These are phyloP conservation scores for Centaurea solstitialis DNA, from an alignment of 129 eudicot species.

Conservation along the genomic window DNA sequence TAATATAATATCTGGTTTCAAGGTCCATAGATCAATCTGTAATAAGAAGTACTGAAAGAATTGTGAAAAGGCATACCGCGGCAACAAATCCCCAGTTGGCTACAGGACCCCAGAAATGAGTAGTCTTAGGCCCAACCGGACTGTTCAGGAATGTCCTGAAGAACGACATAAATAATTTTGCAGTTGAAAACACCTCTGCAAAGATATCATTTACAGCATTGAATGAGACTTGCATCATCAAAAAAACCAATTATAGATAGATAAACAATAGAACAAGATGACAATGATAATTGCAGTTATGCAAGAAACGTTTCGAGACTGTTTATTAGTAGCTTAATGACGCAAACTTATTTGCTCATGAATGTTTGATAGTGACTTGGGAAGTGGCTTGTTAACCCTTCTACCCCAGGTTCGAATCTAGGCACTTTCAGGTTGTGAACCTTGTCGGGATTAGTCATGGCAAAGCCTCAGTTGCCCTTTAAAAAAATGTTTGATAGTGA, in stretches of 20 bases:
- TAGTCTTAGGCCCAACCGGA: conserved; percentile 92
- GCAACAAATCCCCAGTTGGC: conserved; percentile 93
- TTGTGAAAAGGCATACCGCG: conserved; percentile 59
- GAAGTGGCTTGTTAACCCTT: no score
- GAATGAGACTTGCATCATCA: not conserved
- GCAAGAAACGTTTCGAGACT: not conserved
- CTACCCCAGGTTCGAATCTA: no score
- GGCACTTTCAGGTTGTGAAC: no score
- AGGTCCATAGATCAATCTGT: not conserved
- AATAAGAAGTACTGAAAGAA: not conserved
- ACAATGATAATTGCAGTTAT: not conserved
- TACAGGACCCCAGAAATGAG: conserved; percentile 96
- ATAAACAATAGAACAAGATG: not conserved
- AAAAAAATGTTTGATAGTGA: no score
- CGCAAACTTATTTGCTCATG: no score
- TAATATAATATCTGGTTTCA: not conserved
- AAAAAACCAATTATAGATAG: not conserved
- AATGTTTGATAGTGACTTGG: no score
- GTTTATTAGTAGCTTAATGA: no score
- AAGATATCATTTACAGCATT: conserved; percentile 3
- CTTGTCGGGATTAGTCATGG: no score
- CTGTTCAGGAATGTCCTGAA: conserved; percentile 76
- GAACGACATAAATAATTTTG: conserved; percentile 53
- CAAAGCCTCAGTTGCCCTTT: no score
- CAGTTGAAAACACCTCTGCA: conserved; percentile 19